A percentile compares a stretch with the other conserved stretches of the same genome.
phyloP scores from a whole-genome alignment of 495 filamentous ascomycete species.

The Neurospora tetraspora region DNA sequence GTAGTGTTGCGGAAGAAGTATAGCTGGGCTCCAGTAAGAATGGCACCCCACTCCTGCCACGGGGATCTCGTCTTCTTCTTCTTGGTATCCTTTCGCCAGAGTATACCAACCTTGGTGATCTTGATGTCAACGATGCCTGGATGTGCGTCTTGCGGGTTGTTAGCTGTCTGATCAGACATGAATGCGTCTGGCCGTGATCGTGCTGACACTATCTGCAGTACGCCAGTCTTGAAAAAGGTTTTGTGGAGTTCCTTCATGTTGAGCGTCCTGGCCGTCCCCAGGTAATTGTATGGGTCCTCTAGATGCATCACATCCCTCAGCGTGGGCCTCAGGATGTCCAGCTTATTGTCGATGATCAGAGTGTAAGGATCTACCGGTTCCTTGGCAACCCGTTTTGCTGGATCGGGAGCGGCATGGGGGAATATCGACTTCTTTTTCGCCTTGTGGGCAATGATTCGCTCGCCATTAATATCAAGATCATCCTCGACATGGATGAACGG shows the following conservation, averaged over 20 bases:
- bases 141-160: slow-evolving; percentile 77
- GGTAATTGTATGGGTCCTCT: slow-evolving; percentile 85
- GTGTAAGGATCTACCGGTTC: slow-evolving; percentile 94
- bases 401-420: slow-evolving; percentile 52
- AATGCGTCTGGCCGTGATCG: slow-evolving; percentile 92
- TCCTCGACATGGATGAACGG: slow-evolving; percentile 97
- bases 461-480: slow-evolving; percentile 69
- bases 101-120: slow-evolving; percentile 86
- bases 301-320: slow-evolving; percentile 86
- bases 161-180: slow-evolving; percentile 71
- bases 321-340: slow-evolving; percentile 71
- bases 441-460: slow-evolving; percentile 60
- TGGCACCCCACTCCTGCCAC: slow-evolving; percentile 97
- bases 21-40: slow-evolving; percentile 87
- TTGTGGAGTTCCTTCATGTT: slow-evolving; percentile 72
- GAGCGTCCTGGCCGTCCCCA: slow-evolving; percentile 60
- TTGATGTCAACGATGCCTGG: slow-evolving; percentile 96
- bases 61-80: slow-evolving; percentile 91
- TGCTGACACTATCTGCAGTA: slow-evolving; percentile 88
- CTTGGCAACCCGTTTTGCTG: slow-evolving; percentile 52
- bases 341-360: slow-evolving; percentile 77
- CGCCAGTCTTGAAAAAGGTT: slow-evolving; percentile 80
- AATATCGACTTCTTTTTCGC: slow-evolving; percentile 61
- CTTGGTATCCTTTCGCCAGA: slow-evolving; percentile 93
- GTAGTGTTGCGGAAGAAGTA: slow-evolving; percentile 90